Evolutionary conservation across 1,139 yeast genomes (phyloP), one percentile per base, ranked within the genome.

Genomic region (Candida neerlandica): DNA sequence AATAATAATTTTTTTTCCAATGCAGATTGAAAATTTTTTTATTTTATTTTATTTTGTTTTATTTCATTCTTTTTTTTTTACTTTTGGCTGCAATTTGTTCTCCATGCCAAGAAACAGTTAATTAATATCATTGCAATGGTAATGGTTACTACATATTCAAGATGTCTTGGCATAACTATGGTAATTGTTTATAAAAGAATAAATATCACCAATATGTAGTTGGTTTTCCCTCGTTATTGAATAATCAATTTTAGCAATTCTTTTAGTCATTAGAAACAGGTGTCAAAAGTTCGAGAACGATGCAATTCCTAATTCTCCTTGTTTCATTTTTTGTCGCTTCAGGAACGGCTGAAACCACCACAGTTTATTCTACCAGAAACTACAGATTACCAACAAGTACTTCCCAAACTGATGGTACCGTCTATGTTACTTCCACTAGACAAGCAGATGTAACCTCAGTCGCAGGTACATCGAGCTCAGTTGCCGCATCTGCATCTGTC

Each of bases 401-500:
- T 19, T 30, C 47, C 11, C 43, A 21, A n/a, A 16, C 26, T 7
- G 48, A 33, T 41, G 48, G 45, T 26, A 45, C 38, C 11, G 45
- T 45, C 7, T 35, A 35, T 32, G 37, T 45, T 11, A 45, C 48
- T 12, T 45, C 44, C 11, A 45, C 45, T 7, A 45, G 48, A 37
- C 43, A 40, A 26, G 1, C 4, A 7, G 19, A n/a, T 29, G 18
- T 23, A 6, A 30, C 44, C 16, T 15, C 35, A 15, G 6, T 34
- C 12, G 7, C 34, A 5, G 14, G 7, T 7, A 14, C 34, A 9
- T 41, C 44, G 2, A 32, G 30, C 27, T 29, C 37, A 5, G n/a
- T 37, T 15, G 29, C 19, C 26, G 16, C 16, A 5, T 38, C 41
- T 6, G 33, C 21, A 5, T 19, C 30, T 6, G 19, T 27, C 15